Conservation (phyloP, 495 filamentous ascomycete species). For the Tetracladium marchalianum region DNA sequence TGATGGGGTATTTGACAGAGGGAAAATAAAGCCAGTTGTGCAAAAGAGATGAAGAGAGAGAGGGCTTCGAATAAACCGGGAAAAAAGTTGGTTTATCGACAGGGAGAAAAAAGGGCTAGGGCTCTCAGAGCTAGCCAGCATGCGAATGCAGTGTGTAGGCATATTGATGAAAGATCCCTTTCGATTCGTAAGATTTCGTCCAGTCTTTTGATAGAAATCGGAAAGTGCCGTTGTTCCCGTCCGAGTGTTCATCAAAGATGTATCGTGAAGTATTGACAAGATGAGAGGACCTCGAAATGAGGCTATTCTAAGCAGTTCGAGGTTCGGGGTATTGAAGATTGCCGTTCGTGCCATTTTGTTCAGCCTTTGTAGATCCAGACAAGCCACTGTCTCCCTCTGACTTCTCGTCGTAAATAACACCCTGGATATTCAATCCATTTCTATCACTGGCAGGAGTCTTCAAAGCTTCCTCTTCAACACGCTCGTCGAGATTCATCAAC, state of each 20-base stretch:
- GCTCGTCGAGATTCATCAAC: conserved; percentile 62
- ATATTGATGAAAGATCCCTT: no score
- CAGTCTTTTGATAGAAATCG: no score
- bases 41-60: no score
- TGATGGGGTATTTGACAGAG: no score
- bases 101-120: no score
- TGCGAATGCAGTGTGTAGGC: no score
- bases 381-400: conserved; percentile 40
- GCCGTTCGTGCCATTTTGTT: conserved; percentile 4
- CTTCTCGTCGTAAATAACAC: conserved; percentile 23
- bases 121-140: no score
- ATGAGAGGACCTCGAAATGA: neutral
- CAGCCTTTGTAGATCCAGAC: conserved; percentile 23
- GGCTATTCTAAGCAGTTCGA: conserved; percentile 3
- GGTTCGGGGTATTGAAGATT: neutral
- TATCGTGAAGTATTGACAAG: conserved; percentile 1
- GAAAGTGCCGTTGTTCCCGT: no score
- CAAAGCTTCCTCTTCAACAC: conserved; percentile 22
- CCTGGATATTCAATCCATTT: conserved; percentile 37
- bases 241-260: neutral
- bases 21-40: no score
- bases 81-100: no score
- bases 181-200: no score
- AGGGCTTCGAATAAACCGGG: no score
- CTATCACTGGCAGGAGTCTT: conserved; percentile 18